Evolutionary conservation across 768 basidiomycete genomes (phyloP).

Genomic region (Chalciporus chontae): DNA sequence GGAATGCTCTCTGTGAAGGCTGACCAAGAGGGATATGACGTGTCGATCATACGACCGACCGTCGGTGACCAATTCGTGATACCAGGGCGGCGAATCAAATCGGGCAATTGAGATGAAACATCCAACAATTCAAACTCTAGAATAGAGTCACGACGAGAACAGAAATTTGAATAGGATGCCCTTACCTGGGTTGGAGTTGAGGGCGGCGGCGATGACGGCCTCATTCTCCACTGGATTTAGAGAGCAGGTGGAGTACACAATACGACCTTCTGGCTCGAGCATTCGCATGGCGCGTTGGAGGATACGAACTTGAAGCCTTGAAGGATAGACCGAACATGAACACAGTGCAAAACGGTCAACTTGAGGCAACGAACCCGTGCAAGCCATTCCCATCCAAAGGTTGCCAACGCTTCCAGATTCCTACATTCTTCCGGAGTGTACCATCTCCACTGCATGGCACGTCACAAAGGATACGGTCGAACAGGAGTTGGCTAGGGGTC

Average conservation of each 20-base stretch:
- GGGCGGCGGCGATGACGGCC: constrained; percentile 85
- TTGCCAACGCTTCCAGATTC: constrained; percentile 93
- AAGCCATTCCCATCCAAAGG: constrained; percentile 87
- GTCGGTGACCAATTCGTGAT: constrained; percentile 77
- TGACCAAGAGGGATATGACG: constrained; percentile 56
- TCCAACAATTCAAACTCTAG: constrained; percentile 74
- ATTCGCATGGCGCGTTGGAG: constrained; percentile 90
- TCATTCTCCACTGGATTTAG: constrained; percentile 98
- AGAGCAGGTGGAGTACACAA: constrained; percentile 98
- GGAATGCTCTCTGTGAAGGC: constrained; percentile 52
- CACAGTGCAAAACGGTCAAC: not conserved
- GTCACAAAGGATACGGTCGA: constrained; percentile 93
- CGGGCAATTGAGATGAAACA: constrained; percentile 65
- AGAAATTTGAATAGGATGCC: too few species aligned
- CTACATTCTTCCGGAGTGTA: constrained; percentile 89
- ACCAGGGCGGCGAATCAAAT: constrained; percentile 74
- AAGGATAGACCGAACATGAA: constrained; percentile 7
- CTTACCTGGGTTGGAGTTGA: constrained; percentile 51
- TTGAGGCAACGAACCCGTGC: constrained; percentile 57
- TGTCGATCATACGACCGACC: constrained; percentile 48
- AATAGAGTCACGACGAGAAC: too few species aligned
- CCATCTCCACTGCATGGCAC: constrained; percentile 99
- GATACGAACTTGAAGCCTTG: constrained; percentile 88
- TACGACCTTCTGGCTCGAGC: constrained; percentile 73
- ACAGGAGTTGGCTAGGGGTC: constrained; percentile 55